Evolutionary conservation across 202 grass and related monocot species (phyloP).

Genomic region (Eragrostis tef): DNA sequence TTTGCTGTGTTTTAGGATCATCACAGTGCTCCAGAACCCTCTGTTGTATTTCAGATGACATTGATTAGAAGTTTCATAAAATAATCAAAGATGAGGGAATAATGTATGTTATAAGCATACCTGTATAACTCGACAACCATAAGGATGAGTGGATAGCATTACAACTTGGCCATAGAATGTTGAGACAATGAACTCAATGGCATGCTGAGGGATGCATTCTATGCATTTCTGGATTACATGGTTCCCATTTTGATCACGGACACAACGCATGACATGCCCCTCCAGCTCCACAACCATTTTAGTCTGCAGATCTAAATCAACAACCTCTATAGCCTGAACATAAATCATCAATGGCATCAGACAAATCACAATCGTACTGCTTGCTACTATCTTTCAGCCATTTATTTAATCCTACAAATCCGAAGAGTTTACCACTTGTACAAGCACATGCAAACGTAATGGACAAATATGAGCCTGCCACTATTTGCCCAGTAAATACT

Average conservation of each 20-base stretch:
- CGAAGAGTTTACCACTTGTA: slow-evolving; percentile 1
- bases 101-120: slow-evolving; percentile 39
- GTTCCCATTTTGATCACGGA: slow-evolving; percentile 98
- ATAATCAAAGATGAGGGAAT: background rate
- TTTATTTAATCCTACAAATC: background rate
- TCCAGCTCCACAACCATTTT: slow-evolving; percentile 92
- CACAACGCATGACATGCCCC: slow-evolving; percentile 77
- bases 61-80: background rate
- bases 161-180: slow-evolving; percentile 94
- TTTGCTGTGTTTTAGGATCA: slow-evolving; percentile 83
- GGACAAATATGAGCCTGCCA: background rate
- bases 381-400: background rate
- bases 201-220: slow-evolving; percentile 88
- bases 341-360: slow-evolving; percentile 37
- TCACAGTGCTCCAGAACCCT: slow-evolving; percentile 96
- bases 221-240: slow-evolving; percentile 99
- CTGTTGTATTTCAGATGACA: slow-evolving; percentile 50
- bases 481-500: background rate
- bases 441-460: background rate
- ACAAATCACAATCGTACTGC: background rate
- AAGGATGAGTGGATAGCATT: slow-evolving; percentile 87
- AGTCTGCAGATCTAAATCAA: slow-evolving; percentile 83
- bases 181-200: slow-evolving; percentile 92
- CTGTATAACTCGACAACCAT: slow-evolving; percentile 98
- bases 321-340: slow-evolving; percentile 92